These are phyloP conservation scores for Cotoneaster glaucophyllus DNA, from an alignment of 306 rosid genomes.

Conservation along the genomic window DNA sequence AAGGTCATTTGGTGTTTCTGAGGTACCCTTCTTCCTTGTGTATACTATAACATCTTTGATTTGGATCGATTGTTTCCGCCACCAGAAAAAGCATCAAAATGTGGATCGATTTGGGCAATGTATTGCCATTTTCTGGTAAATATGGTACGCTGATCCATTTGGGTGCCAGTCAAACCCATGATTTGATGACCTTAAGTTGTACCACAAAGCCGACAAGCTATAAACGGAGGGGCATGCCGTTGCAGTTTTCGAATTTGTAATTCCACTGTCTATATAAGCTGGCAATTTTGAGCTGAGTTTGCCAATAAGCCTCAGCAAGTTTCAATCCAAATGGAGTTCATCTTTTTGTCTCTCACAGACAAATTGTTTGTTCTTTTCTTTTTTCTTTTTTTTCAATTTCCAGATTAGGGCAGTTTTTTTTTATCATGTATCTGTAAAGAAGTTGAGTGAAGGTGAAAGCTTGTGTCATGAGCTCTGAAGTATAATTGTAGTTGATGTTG, in stretches of 20 bases:
- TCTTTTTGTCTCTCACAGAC: not conserved
- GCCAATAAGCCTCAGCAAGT: not conserved
- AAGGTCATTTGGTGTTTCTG: constrained; percentile 21
- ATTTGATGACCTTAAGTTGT: not conserved
- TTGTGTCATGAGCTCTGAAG: not conserved
- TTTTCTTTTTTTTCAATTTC: not conserved
- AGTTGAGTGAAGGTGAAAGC: not conserved
- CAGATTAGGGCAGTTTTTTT: not conserved
- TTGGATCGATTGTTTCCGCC: constrained; percentile 16
- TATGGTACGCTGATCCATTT: not conserved
- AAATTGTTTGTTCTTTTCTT: not conserved
- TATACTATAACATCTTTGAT: constrained; percentile 5
- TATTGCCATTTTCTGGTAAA: not conserved
- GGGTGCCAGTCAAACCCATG: not conserved
- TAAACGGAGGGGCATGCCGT: not conserved
- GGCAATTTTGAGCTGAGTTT: not conserved
- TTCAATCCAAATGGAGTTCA: not conserved
- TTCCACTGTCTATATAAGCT: constrained; percentile 5
- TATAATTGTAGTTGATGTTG: not conserved
- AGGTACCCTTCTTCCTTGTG: constrained; percentile 22
- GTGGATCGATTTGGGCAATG: constrained; percentile 7
- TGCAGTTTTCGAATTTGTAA: not conserved
- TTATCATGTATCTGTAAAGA: not conserved
- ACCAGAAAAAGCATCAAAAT: constrained; percentile 20
- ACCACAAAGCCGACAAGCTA: not conserved